phyloP scores from a whole-genome alignment of 2,329 filamentous ascomycete species.

The Epichloe festucae region DNA sequence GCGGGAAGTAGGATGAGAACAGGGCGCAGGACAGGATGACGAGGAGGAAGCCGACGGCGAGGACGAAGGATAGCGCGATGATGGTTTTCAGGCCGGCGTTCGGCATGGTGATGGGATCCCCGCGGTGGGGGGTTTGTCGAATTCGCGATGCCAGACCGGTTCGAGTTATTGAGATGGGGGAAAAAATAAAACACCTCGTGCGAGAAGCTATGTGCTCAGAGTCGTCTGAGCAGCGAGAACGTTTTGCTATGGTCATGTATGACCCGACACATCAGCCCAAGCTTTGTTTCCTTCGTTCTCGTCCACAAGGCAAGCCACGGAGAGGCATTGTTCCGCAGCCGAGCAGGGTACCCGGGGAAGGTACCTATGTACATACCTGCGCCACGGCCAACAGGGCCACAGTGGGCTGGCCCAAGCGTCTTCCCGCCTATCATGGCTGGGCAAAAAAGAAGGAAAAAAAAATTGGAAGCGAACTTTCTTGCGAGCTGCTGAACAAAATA shows the following conservation, averaged over 20 bases:
- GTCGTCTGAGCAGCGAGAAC: too few species aligned
- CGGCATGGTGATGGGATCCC: slow-evolving; percentile 34
- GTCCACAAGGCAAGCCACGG: not conserved
- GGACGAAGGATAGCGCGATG: slow-evolving; percentile 96
- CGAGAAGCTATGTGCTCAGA: too few species aligned
- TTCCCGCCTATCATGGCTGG: slow-evolving; percentile 6
- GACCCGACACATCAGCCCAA: too few species aligned
- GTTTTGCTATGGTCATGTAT: not conserved
- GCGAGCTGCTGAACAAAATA: slow-evolving; percentile 5
- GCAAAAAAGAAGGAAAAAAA: slow-evolving; percentile 15
- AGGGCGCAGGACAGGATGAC: slow-evolving; percentile 96
- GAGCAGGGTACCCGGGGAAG: not conserved
- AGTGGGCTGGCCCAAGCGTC: not conserved
- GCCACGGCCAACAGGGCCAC: not conserved
- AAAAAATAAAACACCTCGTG: too few species aligned
- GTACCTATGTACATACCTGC: not conserved
- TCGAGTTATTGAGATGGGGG: too few species aligned
- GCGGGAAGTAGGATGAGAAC: slow-evolving; percentile 86
- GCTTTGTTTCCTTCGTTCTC: too few species aligned
- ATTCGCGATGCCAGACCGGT: not conserved
- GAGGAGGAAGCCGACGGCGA: slow-evolving; percentile 95
- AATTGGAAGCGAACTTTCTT: not conserved
- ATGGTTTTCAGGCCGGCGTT: slow-evolving; percentile 96
- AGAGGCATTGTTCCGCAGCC: slow-evolving; percentile 9
- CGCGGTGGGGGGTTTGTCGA: slow-evolving; percentile 5